Evolutionary conservation across 345 rosid species (phyloP).

Genomic region (Pugionium dolabratum): DNA sequence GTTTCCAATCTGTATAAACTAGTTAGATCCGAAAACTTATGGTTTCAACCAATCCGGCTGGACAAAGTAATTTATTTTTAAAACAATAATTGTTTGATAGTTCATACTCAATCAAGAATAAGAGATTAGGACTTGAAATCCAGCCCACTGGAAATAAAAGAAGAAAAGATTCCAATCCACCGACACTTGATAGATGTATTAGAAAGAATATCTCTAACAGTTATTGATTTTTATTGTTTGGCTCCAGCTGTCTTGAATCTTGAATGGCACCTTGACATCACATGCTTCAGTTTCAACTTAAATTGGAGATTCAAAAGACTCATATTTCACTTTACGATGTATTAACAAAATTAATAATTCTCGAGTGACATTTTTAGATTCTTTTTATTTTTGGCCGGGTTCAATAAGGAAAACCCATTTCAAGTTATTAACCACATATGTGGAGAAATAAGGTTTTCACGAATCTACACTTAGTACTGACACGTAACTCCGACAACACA

Average conservation of each 20-base stretch:
- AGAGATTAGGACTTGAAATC: not conserved
- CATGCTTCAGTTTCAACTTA: not conserved
- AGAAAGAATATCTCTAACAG: not conserved
- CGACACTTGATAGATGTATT: conserved; percentile 21
- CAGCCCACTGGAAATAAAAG: too few species aligned
- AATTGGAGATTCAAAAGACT: not conserved
- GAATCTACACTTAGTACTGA: not conserved
- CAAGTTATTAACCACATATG: not conserved
- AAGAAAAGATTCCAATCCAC: conserved; percentile 17
- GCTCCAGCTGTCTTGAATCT: conserved; percentile 32
- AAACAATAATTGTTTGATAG: too few species aligned
- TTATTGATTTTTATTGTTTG: not conserved
- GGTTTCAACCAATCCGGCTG: not conserved
- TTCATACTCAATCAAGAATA: not conserved
- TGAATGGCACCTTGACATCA: conserved; percentile 19
- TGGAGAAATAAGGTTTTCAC: not conserved
- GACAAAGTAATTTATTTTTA: not conserved
- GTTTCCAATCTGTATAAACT: not conserved
- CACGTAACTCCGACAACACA: not conserved
- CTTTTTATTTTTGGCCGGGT: not conserved
- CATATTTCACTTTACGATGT: not conserved
- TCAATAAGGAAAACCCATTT: not conserved
- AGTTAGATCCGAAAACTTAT: not conserved
- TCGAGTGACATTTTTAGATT: not conserved
- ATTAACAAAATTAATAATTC: not conserved